Conservation (phyloP, 768 basidiomycete genomes). For the Mrakia blollopis region DNA sequence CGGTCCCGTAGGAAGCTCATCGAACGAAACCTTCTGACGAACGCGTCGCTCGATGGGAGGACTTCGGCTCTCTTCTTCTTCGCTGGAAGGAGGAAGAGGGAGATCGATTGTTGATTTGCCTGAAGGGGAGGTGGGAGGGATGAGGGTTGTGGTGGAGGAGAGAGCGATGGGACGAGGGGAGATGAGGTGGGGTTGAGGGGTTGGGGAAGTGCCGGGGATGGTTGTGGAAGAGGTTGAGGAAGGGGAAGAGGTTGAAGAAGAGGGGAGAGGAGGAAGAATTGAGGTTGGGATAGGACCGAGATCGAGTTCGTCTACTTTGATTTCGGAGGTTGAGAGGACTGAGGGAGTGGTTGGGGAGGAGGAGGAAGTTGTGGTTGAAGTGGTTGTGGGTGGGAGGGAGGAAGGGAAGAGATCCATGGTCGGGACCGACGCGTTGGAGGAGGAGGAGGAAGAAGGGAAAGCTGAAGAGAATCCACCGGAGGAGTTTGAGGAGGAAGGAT, state of each 20-base stretch:
- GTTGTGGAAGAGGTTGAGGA: background rate
- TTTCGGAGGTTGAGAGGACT: constrained; percentile 38
- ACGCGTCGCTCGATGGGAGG: background rate
- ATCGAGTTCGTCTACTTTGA: constrained; percentile 45
- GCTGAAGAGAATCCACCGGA: constrained; percentile 30
- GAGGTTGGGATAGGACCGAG: constrained; percentile 38
- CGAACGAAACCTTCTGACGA: background rate
- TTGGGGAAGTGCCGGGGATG: background rate
- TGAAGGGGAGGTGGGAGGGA: background rate
- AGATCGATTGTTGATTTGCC: background rate
- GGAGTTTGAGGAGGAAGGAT: constrained; percentile 37
- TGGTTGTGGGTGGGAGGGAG: background rate
- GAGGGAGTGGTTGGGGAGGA: constrained; percentile 12
- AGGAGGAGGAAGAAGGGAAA: background rate
- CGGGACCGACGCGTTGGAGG: background rate
- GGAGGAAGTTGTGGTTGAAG: background rate
- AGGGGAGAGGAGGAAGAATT: constrained; percentile 26
- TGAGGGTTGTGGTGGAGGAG: constrained; percentile 25
- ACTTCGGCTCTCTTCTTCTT: background rate
- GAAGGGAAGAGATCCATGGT: background rate
- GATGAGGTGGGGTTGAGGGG: constrained; percentile 16
- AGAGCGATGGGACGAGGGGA: constrained; percentile 2
- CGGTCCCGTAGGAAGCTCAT: background rate
- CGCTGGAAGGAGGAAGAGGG: background rate
- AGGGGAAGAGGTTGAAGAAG: constrained; percentile 28